Evolutionary conservation across 2,329 filamentous ascomycete species (phyloP).

Genomic region (Setomelanomma holmii): DNA sequence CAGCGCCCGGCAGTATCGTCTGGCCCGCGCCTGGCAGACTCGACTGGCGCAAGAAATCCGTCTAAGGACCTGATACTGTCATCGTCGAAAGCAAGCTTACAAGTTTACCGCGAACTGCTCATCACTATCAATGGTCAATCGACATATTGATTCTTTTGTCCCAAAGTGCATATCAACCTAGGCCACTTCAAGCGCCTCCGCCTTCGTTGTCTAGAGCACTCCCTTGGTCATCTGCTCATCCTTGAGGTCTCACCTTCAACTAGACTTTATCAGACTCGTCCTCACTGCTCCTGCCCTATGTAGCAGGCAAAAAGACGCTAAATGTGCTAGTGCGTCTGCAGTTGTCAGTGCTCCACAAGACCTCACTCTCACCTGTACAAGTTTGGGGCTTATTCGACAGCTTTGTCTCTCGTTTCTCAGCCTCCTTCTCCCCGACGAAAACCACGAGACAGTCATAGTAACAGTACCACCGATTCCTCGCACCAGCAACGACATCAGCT

Average conservation of each 20-base stretch:
- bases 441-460: neutral
- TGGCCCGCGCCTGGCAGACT: neutral
- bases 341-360: slow-evolving; percentile 9
- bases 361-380: slow-evolving; percentile 17
- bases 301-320: neutral
- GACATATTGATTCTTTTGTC: neutral
- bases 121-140: no score
- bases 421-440: slow-evolving; percentile 2
- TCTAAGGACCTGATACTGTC: no score
- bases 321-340: slow-evolving; percentile 12
- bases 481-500: neutral
- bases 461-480: neutral
- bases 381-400: neutral
- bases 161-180: neutral
- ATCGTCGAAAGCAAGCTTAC: no score
- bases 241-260: slow-evolving; percentile 13
- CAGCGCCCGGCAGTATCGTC: neutral
- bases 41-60: no score
- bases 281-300: slow-evolving; percentile 1
- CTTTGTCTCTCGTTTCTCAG: slow-evolving; percentile 3
- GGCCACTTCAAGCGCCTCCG: neutral
- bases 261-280: slow-evolving; percentile 7
- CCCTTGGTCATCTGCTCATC: neutral
- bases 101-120: no score
- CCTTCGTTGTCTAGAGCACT: neutral